These are phyloP conservation scores for Chaetomiaceae sp. DNA, from an alignment of 2,329 filamentous ascomycete genomes.

Conservation along the genomic window DNA sequence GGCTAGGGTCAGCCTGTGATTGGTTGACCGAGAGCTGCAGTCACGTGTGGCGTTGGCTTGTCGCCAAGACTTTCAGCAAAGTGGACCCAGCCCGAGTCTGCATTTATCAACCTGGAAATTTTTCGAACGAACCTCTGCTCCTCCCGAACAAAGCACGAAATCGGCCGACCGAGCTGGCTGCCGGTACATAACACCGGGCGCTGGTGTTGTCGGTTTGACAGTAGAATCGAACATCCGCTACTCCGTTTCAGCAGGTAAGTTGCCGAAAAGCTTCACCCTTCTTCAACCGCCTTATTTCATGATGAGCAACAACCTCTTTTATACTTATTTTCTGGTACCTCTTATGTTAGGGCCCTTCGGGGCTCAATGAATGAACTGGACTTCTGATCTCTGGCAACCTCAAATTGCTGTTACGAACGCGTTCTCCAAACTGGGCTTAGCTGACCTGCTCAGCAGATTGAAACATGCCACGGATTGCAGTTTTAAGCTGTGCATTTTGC, in stretches of 20 bases:
- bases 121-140: too few relatives aligned
- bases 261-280: constrained; percentile 9
- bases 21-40: constrained; percentile 4
- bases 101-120: too few relatives aligned
- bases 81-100: background rate
- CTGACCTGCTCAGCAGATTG: constrained; percentile 14
- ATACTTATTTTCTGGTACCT: constrained; percentile 88
- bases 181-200: too few relatives aligned
- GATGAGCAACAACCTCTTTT: constrained; percentile 64
- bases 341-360: constrained; percentile 74
- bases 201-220: too few relatives aligned
- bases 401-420: background rate
- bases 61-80: background rate
- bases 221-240: background rate
- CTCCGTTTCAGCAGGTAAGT: constrained; percentile 30
- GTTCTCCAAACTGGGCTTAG: background rate
- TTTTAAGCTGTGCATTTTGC: background rate
- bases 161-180: too few relatives aligned
- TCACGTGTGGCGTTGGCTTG: constrained; percentile 5
- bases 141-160: too few relatives aligned
- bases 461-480: too few relatives aligned
- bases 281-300: constrained; percentile 37
- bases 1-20: constrained; percentile 34
- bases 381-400: constrained; percentile 57
- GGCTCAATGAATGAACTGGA: constrained; percentile 75